Percentiles rank a stretch among this genome's conserved stretches.
These are phyloP conservation scores for Tricholoma terreum DNA, from an alignment of 768 basidiomycete species.

Conservation along the genomic window DNA sequence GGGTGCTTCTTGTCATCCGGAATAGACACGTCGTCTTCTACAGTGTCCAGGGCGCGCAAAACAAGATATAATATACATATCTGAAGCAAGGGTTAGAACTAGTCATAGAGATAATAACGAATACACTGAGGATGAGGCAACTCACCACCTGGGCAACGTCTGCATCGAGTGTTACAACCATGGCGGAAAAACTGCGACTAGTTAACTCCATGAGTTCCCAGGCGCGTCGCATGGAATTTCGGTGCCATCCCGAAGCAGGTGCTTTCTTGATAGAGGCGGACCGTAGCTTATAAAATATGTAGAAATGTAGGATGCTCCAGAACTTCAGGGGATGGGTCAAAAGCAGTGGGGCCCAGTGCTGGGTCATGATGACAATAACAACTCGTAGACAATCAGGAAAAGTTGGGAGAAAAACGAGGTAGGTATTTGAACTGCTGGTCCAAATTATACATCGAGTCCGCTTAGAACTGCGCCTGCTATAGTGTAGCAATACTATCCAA, in stretches of 20 bases:
- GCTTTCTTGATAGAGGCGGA: not conserved
- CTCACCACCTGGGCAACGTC: not conserved
- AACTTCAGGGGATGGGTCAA: not conserved
- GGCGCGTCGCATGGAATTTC: not conserved
- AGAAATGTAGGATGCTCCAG: not conserved
- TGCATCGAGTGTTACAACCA: not conserved
- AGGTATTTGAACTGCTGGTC: too few relatives aligned
- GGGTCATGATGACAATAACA: not conserved
- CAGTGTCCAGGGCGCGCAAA: not conserved
- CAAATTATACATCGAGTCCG: too few relatives aligned
- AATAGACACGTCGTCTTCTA: not conserved
- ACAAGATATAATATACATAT: conserved; percentile 1
- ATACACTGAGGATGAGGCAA: not conserved
- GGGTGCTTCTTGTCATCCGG: not conserved
- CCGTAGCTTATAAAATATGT: not conserved
- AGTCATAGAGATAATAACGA: not conserved
- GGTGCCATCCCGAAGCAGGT: not conserved
- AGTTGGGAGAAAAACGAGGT: not conserved
- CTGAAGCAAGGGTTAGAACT: not conserved
- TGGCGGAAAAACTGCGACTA: not conserved
- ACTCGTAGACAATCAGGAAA: not conserved
- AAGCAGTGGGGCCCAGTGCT: not conserved
- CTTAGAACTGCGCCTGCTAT: too few relatives aligned
- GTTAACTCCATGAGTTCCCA: not conserved
- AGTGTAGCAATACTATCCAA: too few relatives aligned